A percentile compares a stretch with the other conserved stretches of the same genome.
These are phyloP conservation scores for Candida endomychidarum DNA, from an alignment of 805 yeast species.

Conservation along the genomic window DNA sequence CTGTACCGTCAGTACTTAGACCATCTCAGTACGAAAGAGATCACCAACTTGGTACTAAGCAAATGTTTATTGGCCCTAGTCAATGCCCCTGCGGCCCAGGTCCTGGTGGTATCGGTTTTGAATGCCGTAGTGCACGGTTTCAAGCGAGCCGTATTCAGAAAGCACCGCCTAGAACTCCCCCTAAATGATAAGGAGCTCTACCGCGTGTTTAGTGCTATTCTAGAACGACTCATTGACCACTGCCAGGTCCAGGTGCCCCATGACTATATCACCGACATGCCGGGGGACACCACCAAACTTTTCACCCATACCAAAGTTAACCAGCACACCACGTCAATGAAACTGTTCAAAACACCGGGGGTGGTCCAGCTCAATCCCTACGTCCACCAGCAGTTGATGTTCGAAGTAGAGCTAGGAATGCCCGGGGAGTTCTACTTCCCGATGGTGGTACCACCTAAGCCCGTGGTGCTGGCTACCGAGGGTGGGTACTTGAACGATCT, in stretches of 20 bases:
- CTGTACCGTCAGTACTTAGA: constrained; percentile 9
- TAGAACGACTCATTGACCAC: constrained; percentile 11
- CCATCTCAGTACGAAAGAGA: constrained; percentile 2
- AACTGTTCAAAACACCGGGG: constrained; percentile 16
- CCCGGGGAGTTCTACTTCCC: constrained; percentile 27
- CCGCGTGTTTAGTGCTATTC: constrained; percentile 9
- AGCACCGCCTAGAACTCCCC: constrained; percentile 4
- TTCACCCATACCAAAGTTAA: constrained; percentile 12
- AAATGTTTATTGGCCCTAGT: not conserved
- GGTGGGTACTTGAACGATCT: constrained; percentile 37
- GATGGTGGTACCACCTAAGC: constrained; percentile 39
- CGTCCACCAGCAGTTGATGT: constrained; percentile 17
- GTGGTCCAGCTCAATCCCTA: constrained; percentile 25
- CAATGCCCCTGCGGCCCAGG: not conserved
- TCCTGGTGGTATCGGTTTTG: not conserved
- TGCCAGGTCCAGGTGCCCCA: constrained; percentile 10
- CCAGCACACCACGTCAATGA: not conserved
- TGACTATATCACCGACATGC: not conserved
- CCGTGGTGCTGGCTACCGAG: constrained; percentile 30
- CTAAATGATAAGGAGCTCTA: constrained; percentile 10
- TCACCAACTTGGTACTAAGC: constrained; percentile 1
- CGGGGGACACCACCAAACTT: constrained; percentile 6
- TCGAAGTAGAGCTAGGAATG: constrained; percentile 10
- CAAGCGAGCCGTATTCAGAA: not conserved
- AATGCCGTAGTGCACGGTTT: not conserved